Evolutionary conservation across 2,329 filamentous ascomycete species (phyloP), one percentile per base, ranked within the genome.

Genomic region (Arthroderma uncinatum): DNA sequence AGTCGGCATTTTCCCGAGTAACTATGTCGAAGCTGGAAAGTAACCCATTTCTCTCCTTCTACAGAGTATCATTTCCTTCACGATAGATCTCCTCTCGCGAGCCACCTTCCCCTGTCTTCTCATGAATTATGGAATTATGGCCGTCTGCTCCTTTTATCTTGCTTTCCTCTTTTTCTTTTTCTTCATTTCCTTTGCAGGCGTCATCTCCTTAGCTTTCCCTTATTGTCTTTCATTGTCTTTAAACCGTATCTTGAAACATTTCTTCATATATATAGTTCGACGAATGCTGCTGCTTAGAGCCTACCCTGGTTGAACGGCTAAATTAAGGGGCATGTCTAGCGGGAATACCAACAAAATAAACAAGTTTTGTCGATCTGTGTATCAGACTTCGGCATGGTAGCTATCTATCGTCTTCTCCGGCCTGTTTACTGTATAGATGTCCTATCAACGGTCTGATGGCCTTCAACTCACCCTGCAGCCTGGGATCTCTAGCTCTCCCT

Each of bases 1-100:
- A 64, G 87, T 91, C 57, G 93, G 93, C 37, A 95, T 96, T 63
- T 98, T 98, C 73, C 93, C 93, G 0, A 74, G 73, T 62, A 64
- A 64, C 54, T 64, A 64, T 36, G 62, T 64, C 21, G 69, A 73
- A 19, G 60, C 70, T 28, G 63, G 66, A 36, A 70, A 64, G 60
- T 52, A 34, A 21, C 23, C n/a, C 48, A 37, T 34, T 28, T n/a
- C 12, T 33, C 33, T 36, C 12, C 48, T 21, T 34, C n/a, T 44
- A 44, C n/a, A 16, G 5, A 5, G 19, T 16, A 44, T 53, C n/a
- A n/a, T 14, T 19, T n/a, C 25, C 28, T 33, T 36, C n/a, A 6
- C 19, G 28, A 52, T 30, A 34, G 25, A 28, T 23, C 8, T 52
- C 47, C 47, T 56, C 39, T 19, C 39, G 19, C 39, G 39, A 42